These are phyloP conservation scores for Fibroporia radiculosa DNA, from an alignment of 768 basidiomycete genomes.

Conservation along the genomic window DNA sequence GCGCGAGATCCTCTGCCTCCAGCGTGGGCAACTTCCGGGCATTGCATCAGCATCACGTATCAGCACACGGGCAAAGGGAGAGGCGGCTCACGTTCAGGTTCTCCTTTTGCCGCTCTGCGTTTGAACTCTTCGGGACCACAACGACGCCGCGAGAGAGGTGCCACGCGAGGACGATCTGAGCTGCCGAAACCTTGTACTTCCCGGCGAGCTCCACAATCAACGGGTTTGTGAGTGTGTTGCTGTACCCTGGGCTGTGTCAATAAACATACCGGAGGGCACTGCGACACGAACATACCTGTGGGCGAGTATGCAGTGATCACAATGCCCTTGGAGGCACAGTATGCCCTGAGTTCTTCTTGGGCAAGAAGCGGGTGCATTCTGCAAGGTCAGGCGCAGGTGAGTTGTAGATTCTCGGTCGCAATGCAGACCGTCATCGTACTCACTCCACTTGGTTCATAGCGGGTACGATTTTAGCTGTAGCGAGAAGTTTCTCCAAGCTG, in stretches of 20 bases:
- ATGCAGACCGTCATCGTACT: conserved; percentile 1
- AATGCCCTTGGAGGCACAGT: conserved; percentile 43
- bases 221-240: conserved; percentile 38
- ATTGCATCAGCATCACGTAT: not conserved
- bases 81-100: conserved; percentile 36
- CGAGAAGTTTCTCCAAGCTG: conserved; percentile 22
- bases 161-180: conserved; percentile 46
- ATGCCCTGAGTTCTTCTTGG: conserved; percentile 38
- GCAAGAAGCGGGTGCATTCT: conserved; percentile 47
- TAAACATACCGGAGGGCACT: not conserved
- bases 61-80: not conserved
- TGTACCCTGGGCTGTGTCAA: conserved; percentile 27
- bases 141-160: conserved; percentile 37
- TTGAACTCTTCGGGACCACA: conserved; percentile 40
- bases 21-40: conserved; percentile 23
- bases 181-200: conserved; percentile 39
- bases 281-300: conserved; percentile 24
- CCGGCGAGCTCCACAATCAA: conserved; percentile 35
- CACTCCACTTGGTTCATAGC: conserved; percentile 31
- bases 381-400: not conserved
- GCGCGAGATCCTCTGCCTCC: conserved; percentile 25
- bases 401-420: not conserved
- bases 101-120: conserved; percentile 39
- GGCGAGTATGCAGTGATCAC: conserved; percentile 42
- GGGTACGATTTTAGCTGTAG: conserved; percentile 24